These are phyloP conservation scores for Malassezia dermatis DNA, from an alignment of 1,284 basidiomycete species.

Conservation along the genomic window DNA sequence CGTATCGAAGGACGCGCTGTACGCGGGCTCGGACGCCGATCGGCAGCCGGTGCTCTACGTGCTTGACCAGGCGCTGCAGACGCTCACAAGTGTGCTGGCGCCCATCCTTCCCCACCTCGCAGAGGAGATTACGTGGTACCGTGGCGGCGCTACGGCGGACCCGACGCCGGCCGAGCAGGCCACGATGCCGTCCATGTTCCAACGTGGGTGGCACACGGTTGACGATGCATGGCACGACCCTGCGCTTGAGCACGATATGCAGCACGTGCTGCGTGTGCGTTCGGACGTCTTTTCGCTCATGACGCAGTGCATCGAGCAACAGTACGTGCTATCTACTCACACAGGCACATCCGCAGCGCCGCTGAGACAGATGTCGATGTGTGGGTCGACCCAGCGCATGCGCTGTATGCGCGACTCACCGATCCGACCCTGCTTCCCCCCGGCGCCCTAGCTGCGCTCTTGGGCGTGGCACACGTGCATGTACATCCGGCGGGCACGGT, in stretches of 20 bases:
- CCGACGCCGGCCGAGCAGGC: conserved; percentile 16
- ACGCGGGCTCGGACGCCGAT: conserved; percentile 54
- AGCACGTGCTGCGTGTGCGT: conserved; percentile 1
- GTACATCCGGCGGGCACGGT: conserved; percentile 5
- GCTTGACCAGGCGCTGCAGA: conserved; percentile 62
- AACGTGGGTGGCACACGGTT: conserved; percentile 26
- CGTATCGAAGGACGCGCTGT: conserved; percentile 79
- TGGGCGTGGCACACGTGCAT: conserved; percentile 29
- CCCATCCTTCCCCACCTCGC: conserved; percentile 84
- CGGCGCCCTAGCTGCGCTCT: conserved; percentile 22
- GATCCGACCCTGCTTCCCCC: background rate
- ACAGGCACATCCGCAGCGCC: background rate
- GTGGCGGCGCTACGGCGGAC: conserved; percentile 24
- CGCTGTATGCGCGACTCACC: background rate
- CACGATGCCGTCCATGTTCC: conserved; percentile 27
- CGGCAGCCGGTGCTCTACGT: conserved; percentile 63
- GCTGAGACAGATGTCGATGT: conserved; percentile 11
- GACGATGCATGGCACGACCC: conserved; percentile 11
- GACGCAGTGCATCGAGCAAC: background rate
- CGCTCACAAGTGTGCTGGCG: conserved; percentile 64
- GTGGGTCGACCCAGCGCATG: background rate
- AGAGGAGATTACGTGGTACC: conserved; percentile 68
- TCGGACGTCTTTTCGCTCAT: conserved; percentile 8
- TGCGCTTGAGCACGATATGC: background rate
- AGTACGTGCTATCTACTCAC: background rate